These are phyloP conservation scores for Daldinia eschscholtzii DNA, from an alignment of 2,329 filamentous ascomycete species.

Conservation along the genomic window DNA sequence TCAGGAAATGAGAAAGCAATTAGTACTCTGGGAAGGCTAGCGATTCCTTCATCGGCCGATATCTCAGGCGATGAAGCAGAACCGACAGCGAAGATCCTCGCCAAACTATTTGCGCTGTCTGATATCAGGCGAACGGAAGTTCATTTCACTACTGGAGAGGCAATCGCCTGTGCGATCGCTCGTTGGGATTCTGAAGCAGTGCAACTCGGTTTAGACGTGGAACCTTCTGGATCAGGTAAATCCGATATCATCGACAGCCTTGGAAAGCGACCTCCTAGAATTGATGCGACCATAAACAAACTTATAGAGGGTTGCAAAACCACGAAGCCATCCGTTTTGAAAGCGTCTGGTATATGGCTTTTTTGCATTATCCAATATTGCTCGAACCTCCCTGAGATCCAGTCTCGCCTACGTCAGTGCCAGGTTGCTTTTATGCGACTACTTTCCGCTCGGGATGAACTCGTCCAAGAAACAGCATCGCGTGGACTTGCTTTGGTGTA, in stretches of 20 bases:
- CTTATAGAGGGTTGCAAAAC: slow-evolving; percentile 82
- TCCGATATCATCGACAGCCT: slow-evolving; percentile 50
- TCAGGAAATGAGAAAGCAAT: slow-evolving; percentile 82
- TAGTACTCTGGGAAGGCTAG: slow-evolving; percentile 80
- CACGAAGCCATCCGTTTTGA: slow-evolving; percentile 89
- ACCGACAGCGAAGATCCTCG: slow-evolving; percentile 68
- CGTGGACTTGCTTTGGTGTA: slow-evolving; percentile 93
- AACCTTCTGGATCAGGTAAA: slow-evolving; percentile 60
- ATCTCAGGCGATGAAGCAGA: slow-evolving; percentile 53
- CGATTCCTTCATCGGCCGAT: slow-evolving; percentile 65
- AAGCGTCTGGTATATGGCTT: slow-evolving; percentile 95
- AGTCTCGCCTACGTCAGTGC: slow-evolving; percentile 79
- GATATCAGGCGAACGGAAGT: slow-evolving; percentile 88
- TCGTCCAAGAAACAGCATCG: slow-evolving; percentile 95
- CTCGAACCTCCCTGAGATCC: slow-evolving; percentile 80
- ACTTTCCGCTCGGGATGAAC: slow-evolving; percentile 87
- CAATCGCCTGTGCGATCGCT: slow-evolving; percentile 80
- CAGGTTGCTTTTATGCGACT: slow-evolving; percentile 91
- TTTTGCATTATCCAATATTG: slow-evolving; percentile 92
- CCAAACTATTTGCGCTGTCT: slow-evolving; percentile 79
- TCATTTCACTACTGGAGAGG: slow-evolving; percentile 92
- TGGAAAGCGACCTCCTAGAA: slow-evolving; percentile 56
- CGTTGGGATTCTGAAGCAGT: slow-evolving; percentile 89
- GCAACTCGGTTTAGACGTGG: slow-evolving; percentile 80
- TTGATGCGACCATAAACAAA: slow-evolving; percentile 74